These are phyloP conservation scores for Pilatotrama ljubarskyi DNA, from an alignment of 768 basidiomycete species.

Conservation along the genomic window DNA sequence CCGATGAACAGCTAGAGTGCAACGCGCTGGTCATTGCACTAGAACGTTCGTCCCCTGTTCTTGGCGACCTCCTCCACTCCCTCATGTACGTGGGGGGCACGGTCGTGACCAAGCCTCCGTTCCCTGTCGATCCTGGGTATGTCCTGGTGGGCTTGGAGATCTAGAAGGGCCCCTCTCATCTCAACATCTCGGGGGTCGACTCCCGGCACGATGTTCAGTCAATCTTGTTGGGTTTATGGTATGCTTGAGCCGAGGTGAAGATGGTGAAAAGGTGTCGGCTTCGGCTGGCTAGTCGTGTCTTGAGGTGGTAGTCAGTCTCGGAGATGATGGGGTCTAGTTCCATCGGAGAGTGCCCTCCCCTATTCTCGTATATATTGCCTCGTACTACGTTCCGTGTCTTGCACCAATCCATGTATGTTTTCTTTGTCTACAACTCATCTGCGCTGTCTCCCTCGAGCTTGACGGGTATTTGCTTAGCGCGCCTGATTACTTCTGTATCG, in stretches of 20 bases:
- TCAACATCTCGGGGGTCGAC: not conserved
- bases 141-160: conserved; percentile 88
- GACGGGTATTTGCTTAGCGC: no score
- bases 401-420: not conserved
- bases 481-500: no score
- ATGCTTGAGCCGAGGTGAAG: not conserved
- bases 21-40: conserved; percentile 77
- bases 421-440: no score
- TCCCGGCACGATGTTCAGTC: not conserved
- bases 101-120: conserved; percentile 79
- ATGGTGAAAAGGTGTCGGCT: conserved; percentile 5
- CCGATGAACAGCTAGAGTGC: conserved; percentile 81
- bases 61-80: conserved; percentile 79
- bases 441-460: not conserved
- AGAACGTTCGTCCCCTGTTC: conserved; percentile 67
- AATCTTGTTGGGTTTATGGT: not conserved
- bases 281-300: not conserved
- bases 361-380: not conserved
- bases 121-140: conserved; percentile 72
- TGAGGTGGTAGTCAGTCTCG: not conserved
- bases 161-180: conserved; percentile 32
- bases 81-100: conserved; percentile 91
- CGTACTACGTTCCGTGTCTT: not conserved
- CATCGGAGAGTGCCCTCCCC: not conserved
- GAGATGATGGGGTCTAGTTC: not conserved